These are phyloP conservation scores for Globisporangium okanoganense DNA, from an alignment of 352 stramenopile genomes.

Conservation along the genomic window DNA sequence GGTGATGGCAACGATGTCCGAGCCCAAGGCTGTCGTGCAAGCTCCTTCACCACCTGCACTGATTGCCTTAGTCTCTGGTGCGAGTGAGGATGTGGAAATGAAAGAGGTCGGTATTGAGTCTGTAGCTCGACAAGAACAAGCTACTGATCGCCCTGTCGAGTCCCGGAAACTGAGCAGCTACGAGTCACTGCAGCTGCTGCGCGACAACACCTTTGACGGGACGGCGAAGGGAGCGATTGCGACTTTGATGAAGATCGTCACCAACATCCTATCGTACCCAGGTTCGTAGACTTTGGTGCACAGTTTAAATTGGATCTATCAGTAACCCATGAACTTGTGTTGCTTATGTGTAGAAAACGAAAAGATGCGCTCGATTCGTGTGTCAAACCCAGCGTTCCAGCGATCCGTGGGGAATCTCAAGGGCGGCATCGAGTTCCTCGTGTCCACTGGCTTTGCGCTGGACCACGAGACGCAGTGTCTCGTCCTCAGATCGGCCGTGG, in stretches of 20 bases:
- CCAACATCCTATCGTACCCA: constrained; percentile 78
- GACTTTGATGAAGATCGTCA: constrained; percentile 85
- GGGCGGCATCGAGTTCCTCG: constrained; percentile 71
- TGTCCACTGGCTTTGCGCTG: constrained; percentile 60
- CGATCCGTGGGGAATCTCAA: constrained; percentile 59
- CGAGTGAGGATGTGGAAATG: constrained; percentile 49
- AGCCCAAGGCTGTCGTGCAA: not conserved
- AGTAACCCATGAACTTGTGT: not conserved
- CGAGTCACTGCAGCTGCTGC: constrained; percentile 66
- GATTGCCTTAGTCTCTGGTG: not conserved
- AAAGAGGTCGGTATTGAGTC: constrained; percentile 17
- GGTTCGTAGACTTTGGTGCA: constrained; percentile 25
- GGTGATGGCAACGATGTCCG: not conserved
- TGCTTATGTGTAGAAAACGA: constrained; percentile 50
- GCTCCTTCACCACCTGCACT: not conserved
- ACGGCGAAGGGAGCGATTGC: constrained; percentile 51
- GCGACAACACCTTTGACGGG: constrained; percentile 73
- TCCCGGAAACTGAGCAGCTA: constrained; percentile 35
- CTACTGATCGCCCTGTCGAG: not conserved
- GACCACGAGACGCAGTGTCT: constrained; percentile 49
- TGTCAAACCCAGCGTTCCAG: constrained; percentile 76
- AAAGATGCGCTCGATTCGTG: constrained; percentile 75
- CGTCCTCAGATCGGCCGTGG: constrained; percentile 18
- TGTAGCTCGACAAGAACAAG: not conserved
- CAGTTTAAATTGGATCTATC: not conserved